Conservation (phyloP, 2,329 filamentous ascomycete genomes). For the Incumbomyces delicatus region DNA sequence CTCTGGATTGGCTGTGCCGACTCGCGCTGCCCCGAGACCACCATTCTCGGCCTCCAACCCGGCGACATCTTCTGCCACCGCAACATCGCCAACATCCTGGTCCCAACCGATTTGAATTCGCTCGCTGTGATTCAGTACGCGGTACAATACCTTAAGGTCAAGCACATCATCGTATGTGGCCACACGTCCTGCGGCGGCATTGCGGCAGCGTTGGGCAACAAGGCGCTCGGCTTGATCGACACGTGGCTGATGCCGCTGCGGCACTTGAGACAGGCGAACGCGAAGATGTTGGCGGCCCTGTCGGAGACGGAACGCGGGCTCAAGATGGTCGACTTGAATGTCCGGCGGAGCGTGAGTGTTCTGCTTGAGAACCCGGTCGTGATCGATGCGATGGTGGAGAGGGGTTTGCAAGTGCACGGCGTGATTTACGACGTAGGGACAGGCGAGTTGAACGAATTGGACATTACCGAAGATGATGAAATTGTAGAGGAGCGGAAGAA, state of each 20-base stretch:
- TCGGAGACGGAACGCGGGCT: constrained; percentile 41
- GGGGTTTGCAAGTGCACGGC: constrained; percentile 67
- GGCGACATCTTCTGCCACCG: constrained; percentile 84
- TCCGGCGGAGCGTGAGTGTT: constrained; percentile 56
- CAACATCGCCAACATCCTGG: constrained; percentile 80
- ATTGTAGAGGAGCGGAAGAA: constrained; percentile 29
- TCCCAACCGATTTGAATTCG: constrained; percentile 63
- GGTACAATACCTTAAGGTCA: constrained; percentile 59
- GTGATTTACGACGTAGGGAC: constrained; percentile 59
- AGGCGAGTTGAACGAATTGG: constrained; percentile 46
- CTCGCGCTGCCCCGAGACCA: constrained; percentile 75
- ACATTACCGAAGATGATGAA: constrained; percentile 34
- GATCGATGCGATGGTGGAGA: constrained; percentile 58
- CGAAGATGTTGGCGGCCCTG: constrained; percentile 40
- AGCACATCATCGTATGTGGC: constrained; percentile 52
- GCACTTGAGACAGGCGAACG: constrained; percentile 45
- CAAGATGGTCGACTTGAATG: constrained; percentile 67
- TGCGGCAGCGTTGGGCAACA: constrained; percentile 45
- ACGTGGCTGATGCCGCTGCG: constrained; percentile 52
- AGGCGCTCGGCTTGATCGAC: constrained; percentile 50
- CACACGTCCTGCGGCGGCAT: constrained; percentile 54
- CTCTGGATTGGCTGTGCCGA: constrained; percentile 84
- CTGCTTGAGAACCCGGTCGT: constrained; percentile 61
- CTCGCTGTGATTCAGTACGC: constrained; percentile 71
- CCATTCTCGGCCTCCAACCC: constrained; percentile 60